Evolutionary conservation across 305 asterid genomes (phyloP).

Genomic region (Fraxinus dipetala): DNA sequence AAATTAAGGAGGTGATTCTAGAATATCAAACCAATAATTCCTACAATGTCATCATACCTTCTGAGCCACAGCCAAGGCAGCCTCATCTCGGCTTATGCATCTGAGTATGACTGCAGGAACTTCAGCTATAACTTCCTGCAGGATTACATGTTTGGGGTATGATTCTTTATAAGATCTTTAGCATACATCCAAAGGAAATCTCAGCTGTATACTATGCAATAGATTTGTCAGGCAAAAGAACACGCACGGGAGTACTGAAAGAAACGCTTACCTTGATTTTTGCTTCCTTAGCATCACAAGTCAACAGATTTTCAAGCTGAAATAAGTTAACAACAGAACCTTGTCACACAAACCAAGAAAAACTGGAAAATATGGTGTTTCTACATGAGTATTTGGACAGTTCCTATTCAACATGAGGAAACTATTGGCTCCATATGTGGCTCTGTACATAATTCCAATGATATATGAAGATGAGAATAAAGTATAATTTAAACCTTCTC

Average conservation of each 20-base stretch:
- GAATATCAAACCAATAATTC: slow-evolving; percentile 10
- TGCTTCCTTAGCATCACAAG: slow-evolving; percentile 61
- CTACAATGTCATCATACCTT: slow-evolving; percentile 47
- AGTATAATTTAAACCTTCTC: slow-evolving; percentile 63
- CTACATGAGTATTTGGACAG: neutral
- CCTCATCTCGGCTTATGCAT: slow-evolving; percentile 94
- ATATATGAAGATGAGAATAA: slow-evolving; percentile 1
- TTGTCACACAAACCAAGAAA: slow-evolving; percentile 22
- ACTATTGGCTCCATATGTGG: neutral
- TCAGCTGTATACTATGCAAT: neutral
- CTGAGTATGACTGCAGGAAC: slow-evolving; percentile 86
- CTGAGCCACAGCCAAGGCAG: slow-evolving; percentile 96
- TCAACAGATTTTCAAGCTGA: slow-evolving; percentile 79
- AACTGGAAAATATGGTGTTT: neutral
- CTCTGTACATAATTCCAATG: neutral
- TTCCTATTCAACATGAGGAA: neutral
- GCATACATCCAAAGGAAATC: slow-evolving; percentile 8
- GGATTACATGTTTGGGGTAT: slow-evolving; percentile 13
- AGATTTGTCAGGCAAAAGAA: slow-evolving; percentile 1
- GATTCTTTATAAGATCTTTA: neutral
- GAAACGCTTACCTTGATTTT: slow-evolving; percentile 67
- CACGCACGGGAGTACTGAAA: slow-evolving; percentile 10
- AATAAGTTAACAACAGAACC: slow-evolving; percentile 22
- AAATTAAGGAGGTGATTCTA: slow-evolving; percentile 12
- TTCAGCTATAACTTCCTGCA: slow-evolving; percentile 80